These are phyloP conservation scores for Zygosaccharomyces sapae DNA, from an alignment of 1,139 yeast genomes.

Conservation along the genomic window DNA sequence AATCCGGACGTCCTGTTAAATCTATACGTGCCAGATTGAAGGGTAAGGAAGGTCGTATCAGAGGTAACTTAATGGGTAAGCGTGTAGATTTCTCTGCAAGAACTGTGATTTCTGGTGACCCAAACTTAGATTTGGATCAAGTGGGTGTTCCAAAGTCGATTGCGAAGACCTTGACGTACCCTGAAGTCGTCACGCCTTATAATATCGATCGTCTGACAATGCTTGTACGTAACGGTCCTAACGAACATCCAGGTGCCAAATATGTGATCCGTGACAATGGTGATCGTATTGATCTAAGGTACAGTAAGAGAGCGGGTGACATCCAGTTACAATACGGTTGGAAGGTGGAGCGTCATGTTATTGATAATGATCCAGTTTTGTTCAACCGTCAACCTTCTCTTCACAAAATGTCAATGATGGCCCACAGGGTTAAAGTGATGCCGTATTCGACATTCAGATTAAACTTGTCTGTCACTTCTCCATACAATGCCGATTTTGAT, in stretches of 20 bases:
- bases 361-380: constrained; percentile 95
- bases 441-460: constrained; percentile 97
- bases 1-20: constrained; percentile 97
- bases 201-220: constrained; percentile 91
- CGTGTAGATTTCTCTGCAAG: constrained; percentile 99
- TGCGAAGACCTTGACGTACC: constrained; percentile 92
- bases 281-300: constrained; percentile 94
- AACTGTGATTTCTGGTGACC: constrained; percentile 99
- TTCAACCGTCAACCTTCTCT: constrained; percentile 99
- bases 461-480: constrained; percentile 94
- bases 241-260: constrained; percentile 99
- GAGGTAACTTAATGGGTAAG: constrained; percentile 99
- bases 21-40: constrained; percentile 97
- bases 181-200: constrained; percentile 96
- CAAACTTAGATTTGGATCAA: constrained; percentile 93
- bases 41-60: constrained; percentile 98
- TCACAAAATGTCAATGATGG: constrained; percentile 99
- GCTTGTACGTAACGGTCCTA: constrained; percentile 94
- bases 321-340: constrained; percentile 97
- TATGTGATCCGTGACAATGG: constrained; percentile 98
- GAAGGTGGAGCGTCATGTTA: constrained; percentile 97
- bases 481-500: constrained; percentile 99
- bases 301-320: constrained; percentile 97
- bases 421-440: constrained; percentile 98
- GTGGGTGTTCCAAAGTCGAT: constrained; percentile 98